A percentile compares a stretch with the other conserved stretches of the same genome.
Conservation (phyloP, 2,329 filamentous ascomycete genomes). For the Colletotrichum orchidophilum region DNA sequence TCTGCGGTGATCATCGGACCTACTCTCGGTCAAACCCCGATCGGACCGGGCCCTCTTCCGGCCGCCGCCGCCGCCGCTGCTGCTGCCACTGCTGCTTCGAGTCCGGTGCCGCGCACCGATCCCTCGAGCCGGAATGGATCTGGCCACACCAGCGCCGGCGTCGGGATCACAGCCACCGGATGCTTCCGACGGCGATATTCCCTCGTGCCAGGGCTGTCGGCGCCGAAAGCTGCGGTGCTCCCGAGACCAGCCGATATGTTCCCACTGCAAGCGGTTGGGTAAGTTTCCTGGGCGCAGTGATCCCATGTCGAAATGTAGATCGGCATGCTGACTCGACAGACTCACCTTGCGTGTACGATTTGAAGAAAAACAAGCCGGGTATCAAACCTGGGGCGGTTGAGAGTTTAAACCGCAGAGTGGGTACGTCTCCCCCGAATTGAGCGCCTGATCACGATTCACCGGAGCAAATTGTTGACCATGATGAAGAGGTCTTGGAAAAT, state of each 20-base stretch:
- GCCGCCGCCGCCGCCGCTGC: background rate
- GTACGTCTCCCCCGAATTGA: constrained; percentile 15
- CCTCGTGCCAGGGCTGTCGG: constrained; percentile 46
- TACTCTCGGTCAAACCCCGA: background rate
- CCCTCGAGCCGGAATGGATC: constrained; percentile 10
- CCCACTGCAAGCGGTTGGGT: constrained; percentile 43
- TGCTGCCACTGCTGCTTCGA: background rate
- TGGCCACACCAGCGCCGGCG: constrained; percentile 2
- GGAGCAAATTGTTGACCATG: background rate
- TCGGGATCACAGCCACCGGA: constrained; percentile 13
- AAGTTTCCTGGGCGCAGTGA: background rate
- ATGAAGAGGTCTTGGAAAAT: constrained; percentile 30
- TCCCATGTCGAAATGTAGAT: too few species aligned
- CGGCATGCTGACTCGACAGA: constrained; percentile 27
- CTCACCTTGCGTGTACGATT: constrained; percentile 38
- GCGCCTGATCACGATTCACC: too few species aligned
- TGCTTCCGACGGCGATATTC: constrained; percentile 34
- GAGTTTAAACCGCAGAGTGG: constrained; percentile 36
- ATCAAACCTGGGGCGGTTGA: constrained; percentile 38
- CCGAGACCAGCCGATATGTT: constrained; percentile 44
- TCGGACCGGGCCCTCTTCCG: background rate
- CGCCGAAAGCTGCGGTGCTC: constrained; percentile 46
- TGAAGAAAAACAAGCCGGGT: constrained; percentile 39
- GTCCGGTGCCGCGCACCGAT: constrained; percentile 19
- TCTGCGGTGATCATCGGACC: background rate